A percentile compares a stretch with the other conserved stretches of the same genome.
phyloP scores from a whole-genome alignment of 495 filamentous ascomycete genomes.

The Aspergillus sclerotiicarbonarius region DNA sequence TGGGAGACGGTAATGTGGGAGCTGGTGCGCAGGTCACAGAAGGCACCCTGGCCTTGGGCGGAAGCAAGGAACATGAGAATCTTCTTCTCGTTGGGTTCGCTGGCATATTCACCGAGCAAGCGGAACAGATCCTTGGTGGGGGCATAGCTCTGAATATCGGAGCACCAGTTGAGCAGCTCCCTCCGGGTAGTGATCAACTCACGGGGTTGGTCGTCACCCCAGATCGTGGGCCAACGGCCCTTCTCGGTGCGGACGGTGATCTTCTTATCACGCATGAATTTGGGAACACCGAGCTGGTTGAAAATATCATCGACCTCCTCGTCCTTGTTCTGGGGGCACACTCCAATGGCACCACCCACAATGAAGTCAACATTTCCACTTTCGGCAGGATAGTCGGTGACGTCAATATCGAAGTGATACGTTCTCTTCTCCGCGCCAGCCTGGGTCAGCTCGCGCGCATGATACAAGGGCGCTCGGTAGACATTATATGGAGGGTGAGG shows the following conservation, averaged over 20 bases:
- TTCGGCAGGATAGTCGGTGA: conserved; percentile 91
- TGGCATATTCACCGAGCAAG: conserved; percentile 79
- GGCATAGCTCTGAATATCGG: conserved; percentile 87
- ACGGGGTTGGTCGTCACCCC: conserved; percentile 86
- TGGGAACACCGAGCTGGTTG: conserved; percentile 73
- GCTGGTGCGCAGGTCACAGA: conserved; percentile 92
- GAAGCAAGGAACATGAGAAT: conserved; percentile 81
- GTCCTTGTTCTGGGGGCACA: conserved; percentile 81
- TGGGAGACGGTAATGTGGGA: conserved; percentile 81
- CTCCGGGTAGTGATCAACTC: conserved; percentile 83
- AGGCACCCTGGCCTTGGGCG: conserved; percentile 87
- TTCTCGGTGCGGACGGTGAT: conserved; percentile 71
- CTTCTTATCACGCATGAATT: conserved; percentile 75
- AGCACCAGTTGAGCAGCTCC: conserved; percentile 91
- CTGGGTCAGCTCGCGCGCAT: conserved; percentile 80
- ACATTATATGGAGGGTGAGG: conserved; percentile 94
- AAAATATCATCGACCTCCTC: conserved; percentile 79
- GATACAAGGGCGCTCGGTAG: conserved; percentile 77
- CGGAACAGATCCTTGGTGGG: conserved; percentile 88
- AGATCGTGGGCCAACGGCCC: conserved; percentile 95
- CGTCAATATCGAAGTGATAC: conserved; percentile 94
- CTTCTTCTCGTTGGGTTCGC: conserved; percentile 78
- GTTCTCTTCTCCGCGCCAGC: conserved; percentile 95
- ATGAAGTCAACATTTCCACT: conserved; percentile 84
- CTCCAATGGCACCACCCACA: conserved; percentile 91